Evolutionary conservation across 176 grass and related monocot species (phyloP), one percentile per base, ranked within the genome.

Genomic region (Musa beccarii): DNA sequence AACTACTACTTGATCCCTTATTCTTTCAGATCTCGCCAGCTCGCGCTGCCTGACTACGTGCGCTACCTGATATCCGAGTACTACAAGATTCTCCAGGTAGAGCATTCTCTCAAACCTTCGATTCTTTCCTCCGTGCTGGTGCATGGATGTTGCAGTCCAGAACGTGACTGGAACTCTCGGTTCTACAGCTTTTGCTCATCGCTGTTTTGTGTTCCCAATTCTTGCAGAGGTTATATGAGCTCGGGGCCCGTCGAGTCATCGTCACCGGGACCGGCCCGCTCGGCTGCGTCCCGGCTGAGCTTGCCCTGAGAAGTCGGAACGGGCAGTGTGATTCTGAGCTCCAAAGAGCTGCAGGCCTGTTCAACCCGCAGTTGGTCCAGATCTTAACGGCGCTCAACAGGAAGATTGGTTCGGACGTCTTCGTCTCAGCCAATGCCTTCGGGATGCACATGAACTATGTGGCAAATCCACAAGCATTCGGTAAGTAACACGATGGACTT

Each of bases 191-290:
- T 24, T 53, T 24, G 1, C 16, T 53, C 50, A 52, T 14, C 19
- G 16, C 8, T 4, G 10, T 23, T 52, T 50, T 15, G 19, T 22
- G 13, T 75, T 70, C 26, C 22, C 11, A 66, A 25, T 28, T 26
- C 19, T 19, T 17, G 0, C 11, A 98, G 95, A 83, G 86, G 63
- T 74, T 98, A 74, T 76, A 91, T 78, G 90, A 89, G 71, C 80
- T 89, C 52, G 95, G 90, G 1, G 86, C 82, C 8, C 86, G 86
- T 1, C 88, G 84, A 20, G 80, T 98, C 49, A 56, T 98, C 26
- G 95, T 98, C n/a, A 98, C 95, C 21, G 95, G 95, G n/a, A 98
- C 95, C 4, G 95, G 94, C 49, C 87, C 92, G 63, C 81, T 93
- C 72, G 95, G 95, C 26, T 98, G 95, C 73, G 90, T 88, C 23